Evolutionary conservation across 345 rosid species (phyloP), one percentile per base, ranked within the genome.

Genomic region (Kandelia obovata): DNA sequence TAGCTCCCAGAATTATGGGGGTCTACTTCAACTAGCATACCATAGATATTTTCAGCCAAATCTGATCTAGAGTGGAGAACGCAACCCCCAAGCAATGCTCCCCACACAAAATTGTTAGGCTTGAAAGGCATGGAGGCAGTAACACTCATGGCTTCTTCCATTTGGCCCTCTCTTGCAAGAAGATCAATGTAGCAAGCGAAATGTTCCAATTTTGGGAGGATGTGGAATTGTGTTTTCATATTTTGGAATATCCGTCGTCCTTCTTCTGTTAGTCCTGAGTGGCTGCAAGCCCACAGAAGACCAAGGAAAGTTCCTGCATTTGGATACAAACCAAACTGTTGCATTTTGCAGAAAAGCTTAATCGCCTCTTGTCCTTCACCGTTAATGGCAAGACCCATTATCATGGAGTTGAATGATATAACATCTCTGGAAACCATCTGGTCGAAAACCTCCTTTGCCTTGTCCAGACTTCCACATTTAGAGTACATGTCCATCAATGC

Each of bases 401-500:
- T 77, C 82, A 83, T 83, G 55, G 83, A 81, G 70, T 80, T 83
- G 77, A 74, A 80, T 0, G 82, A 80, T 59, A 83, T 55, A 63
- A 70, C 81, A 67, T 83, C 86, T 61, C 75, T 83, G 0, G 30
- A n/a, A 49, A 21, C 57, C 83, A 80, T 77, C 55, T 60, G 69
- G 31, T 56, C 5, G 52, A 80, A 83, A 49, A 77, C 77, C 23
- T 70, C 73, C 53, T 59, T 75, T 37, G 86, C 82, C 73, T 58
- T 64, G 26, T 75, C 83, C 62, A 77, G 67, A 64, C 68, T 63
- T 62, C 86, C 86, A 47, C 86, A 79, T 61, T 82, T 79, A 26
- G 75, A 82, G 56, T 82, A 83, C 86, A 80, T 79, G 65, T 83
- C 86, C 51, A 83, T 83, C 17, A 83, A 65, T 21, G 82, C 76